Percentiles rank a stretch among this genome's conserved stretches.
phyloP scores from a whole-genome alignment of 2,329 filamentous ascomycete species.

The Ophiostoma pallidulum region DNA sequence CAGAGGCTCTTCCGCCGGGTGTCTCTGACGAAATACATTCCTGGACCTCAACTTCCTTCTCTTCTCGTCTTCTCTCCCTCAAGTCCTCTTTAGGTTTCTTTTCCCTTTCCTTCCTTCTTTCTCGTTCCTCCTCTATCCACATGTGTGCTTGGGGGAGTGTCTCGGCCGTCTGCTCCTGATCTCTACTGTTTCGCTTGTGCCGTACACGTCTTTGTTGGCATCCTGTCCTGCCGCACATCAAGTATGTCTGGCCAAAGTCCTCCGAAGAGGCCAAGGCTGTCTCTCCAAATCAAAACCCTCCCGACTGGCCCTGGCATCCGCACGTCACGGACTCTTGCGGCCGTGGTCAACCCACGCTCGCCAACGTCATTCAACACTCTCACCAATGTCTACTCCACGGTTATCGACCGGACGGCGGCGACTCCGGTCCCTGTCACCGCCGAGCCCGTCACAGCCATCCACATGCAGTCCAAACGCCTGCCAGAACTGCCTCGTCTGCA shows the following conservation, averaged over 20 bases:
- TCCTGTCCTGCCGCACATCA: too few species aligned
- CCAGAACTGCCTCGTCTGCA: constrained; percentile 14
- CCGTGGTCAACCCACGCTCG: constrained; percentile 45
- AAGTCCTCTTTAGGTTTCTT: background rate
- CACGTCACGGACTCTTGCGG: constrained; percentile 34
- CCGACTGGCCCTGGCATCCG: constrained; percentile 28
- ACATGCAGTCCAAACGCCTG: constrained; percentile 23
- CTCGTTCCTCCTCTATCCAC: too few species aligned
- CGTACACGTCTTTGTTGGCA: too few species aligned
- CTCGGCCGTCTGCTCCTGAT: too few species aligned
- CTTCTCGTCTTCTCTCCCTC: constrained; percentile 32
- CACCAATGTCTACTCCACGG: constrained; percentile 54
- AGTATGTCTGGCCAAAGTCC: constrained; percentile 20
- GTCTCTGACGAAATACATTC: background rate
- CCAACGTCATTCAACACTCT: constrained; percentile 58
- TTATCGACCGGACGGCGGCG: constrained; percentile 50
- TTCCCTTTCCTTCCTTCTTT: background rate
- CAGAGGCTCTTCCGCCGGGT: background rate
- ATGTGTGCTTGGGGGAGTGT: too few species aligned
- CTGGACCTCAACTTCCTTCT: background rate
- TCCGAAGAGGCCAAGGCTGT: constrained; percentile 45
- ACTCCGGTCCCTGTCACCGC: constrained; percentile 32
- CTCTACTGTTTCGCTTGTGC: too few species aligned
- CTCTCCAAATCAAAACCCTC: constrained; percentile 37
- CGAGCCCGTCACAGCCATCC: constrained; percentile 30